Evolutionary conservation across 768 basidiomycete genomes (phyloP), one percentile per base, ranked within the genome.

Genomic region (Arthromyces matolae): DNA sequence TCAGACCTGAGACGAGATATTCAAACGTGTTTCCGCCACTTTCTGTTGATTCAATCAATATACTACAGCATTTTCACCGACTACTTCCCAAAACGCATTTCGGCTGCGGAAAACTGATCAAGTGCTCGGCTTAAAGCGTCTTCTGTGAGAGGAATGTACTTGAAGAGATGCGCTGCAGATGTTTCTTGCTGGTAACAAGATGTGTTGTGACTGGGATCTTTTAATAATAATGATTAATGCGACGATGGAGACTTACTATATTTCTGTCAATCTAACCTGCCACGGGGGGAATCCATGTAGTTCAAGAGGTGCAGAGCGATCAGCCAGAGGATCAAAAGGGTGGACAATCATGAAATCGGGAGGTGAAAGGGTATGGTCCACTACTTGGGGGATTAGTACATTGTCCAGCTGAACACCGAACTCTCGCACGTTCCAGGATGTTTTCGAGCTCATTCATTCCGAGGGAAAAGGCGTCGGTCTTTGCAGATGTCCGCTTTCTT

Each of bases 311-410:
- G 68, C 58, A 31, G 59, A 61, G 29, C 67, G 63, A 29, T 62
- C 63, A 39, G 57, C 64, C 10, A 66, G 60, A 2, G 71, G 66
- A 25, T 67, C 68, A 18, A 86, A 50, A 37, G 79, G 69, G 58
- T 91, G 86, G 13, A 90, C 71, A 54, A 92, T 81, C 73, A 89
- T 78, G 41, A 92, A 78, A 56, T 92, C 87, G 12, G 89, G 86
- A 12, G 84, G 70, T 14, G 81, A 75, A 36, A 88, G 70, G 28
- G 74, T 79, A 45, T 71, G 63, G 53, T 77, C 66, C 36, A 74
- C 80, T 83, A 57, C 33, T 45, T 49, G 49, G 36, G 28, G 27
- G 24, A 37, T 36, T 9, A 36, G 24, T 18, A 23, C 27, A 48
- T 4, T 7, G 34, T 16, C 23, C 3, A 18, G 25, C n/a, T 27